These are phyloP conservation scores for Metschnikowia rubicola DNA, from an alignment of 805 yeast genomes.

Conservation along the genomic window DNA sequence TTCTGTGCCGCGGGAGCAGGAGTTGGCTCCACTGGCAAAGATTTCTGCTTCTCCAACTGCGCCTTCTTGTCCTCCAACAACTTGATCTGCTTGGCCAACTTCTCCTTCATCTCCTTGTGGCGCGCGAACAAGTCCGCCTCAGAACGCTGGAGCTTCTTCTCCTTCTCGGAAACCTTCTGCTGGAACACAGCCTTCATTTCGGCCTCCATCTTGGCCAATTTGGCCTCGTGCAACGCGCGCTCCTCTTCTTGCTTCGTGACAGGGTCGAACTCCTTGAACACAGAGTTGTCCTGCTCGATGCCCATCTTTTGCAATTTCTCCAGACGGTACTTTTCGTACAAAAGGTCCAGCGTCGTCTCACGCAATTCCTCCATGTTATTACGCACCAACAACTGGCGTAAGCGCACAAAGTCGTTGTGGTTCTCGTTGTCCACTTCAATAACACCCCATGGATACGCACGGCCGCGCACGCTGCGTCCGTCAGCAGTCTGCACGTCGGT, in stretches of 20 bases:
- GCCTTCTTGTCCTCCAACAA: conserved; percentile 88
- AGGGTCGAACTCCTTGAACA: conserved; percentile 95
- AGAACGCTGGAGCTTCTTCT: conserved; percentile 91
- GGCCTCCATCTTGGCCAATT: conserved; percentile 87
- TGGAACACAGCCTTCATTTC: conserved; percentile 97
- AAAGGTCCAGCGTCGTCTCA: conserved; percentile 69
- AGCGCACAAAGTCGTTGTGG: conserved; percentile 86
- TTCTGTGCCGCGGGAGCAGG: conserved; percentile 43
- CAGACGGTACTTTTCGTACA: conserved; percentile 88
- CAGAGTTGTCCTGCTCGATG: conserved; percentile 85
- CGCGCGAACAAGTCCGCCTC: conserved; percentile 94
- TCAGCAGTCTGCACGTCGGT: conserved; percentile 62
- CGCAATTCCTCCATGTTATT: conserved; percentile 91
- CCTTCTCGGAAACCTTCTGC: conserved; percentile 94
- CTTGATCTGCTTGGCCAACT: conserved; percentile 80
- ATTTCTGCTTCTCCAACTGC: conserved; percentile 64
- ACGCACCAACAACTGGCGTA: conserved; percentile 85
- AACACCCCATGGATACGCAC: conserved; percentile 95
- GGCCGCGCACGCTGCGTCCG: conserved; percentile 83
- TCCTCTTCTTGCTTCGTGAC: conserved; percentile 90
- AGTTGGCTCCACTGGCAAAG: conserved; percentile 49
- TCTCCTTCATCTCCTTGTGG: conserved; percentile 97
- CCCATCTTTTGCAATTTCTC: conserved; percentile 79
- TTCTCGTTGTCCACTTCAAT: conserved; percentile 93
- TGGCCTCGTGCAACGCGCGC: conserved; percentile 87